Conservation (phyloP, 306 rosid species). For the Prunus dulcis region DNA sequence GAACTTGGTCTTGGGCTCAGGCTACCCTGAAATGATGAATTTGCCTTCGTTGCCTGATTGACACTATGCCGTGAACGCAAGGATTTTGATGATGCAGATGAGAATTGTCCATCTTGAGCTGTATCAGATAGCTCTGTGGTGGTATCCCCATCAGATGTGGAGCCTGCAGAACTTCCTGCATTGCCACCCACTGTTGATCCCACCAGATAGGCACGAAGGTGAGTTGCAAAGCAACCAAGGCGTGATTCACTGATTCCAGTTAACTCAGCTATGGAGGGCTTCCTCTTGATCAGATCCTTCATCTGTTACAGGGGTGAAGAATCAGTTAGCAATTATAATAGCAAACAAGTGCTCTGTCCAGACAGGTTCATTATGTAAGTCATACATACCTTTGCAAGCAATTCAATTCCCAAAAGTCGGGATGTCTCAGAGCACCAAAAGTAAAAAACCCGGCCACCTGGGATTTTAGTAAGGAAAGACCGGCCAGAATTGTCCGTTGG, state of each 20-base stretch:
- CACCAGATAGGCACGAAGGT: conserved; percentile 84
- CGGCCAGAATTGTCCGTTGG: conserved; percentile 69
- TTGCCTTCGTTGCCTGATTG: conserved; percentile 57
- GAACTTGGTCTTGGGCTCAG: conserved; percentile 87
- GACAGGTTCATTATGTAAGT: neutral
- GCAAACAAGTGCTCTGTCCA: neutral
- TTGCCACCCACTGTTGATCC: conserved; percentile 51
- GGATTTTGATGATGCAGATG: conserved; percentile 51
- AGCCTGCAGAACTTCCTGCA: conserved; percentile 33
- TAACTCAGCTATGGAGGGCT: conserved; percentile 78
- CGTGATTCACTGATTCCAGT: conserved; percentile 92
- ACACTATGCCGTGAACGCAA: conserved; percentile 60
- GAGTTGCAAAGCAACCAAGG: conserved; percentile 86
- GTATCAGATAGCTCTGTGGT: conserved; percentile 30
- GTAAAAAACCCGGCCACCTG: conserved; percentile 46
- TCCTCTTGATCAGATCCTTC: conserved; percentile 73
- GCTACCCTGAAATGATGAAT: conserved; percentile 62
- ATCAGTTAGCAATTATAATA: neutral
- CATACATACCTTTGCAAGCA: conserved; percentile 67
- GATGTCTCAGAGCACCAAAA: conserved; percentile 97
- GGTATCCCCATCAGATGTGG: conserved; percentile 24
- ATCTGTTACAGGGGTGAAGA: conserved; percentile 41
- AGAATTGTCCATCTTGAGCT: conserved; percentile 41
- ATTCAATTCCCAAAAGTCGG: conserved; percentile 77
- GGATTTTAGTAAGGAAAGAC: conserved; percentile 55